Evolutionary conservation across 192 early-diverging fungal genomes (phyloP), one percentile per base, ranked within the genome.

Genomic region (Rhizophagus clarus): DNA sequence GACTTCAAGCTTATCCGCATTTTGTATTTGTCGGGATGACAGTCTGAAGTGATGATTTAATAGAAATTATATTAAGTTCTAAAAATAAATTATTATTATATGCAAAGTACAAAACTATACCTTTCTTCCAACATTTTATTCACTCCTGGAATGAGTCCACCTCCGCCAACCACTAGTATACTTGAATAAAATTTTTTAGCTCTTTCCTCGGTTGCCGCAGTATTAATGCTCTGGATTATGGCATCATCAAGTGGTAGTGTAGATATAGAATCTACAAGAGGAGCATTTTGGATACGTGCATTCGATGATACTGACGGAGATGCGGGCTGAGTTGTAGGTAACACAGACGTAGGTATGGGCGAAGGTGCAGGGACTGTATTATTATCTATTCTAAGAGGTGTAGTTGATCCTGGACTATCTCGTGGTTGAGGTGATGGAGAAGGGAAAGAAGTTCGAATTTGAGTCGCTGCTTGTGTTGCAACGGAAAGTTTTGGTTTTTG

Each of bases 101-200:
- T 34, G 49, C 20, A 29, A 60, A 40, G 7, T 4, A 26, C 40
- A 15, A 24, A 67, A 11, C 61, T 75, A 77, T 88, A 87, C 87
- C 92, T 85, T 62, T 89, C 88, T 70, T 92, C 88, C 28, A 94
- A 83, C n/a, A 92, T 83, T 37, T 81, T 79, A 77, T 87, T 86
- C 70, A 97, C 91, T 4, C 91, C 91, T 2, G 89, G 84, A 47
- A 94, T 88, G 81, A 92, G 88, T 17, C 90, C 91, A 28, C 95
- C 95, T 40, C 95, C 95, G 10, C 96, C 96, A 17, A 96, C 93
- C n/a, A 97, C 70, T 32, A 97, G 88, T 34, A 97, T 93, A 26
- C 90, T 92, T 2, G 88, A 86, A 84, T 92, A 95, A 47, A 95
- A 84, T 76, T 93, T 93, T 40, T 89, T 89, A 29, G 91, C 85